Evolutionary conservation across 805 yeast genomes (phyloP), one percentile per base, ranked within the genome.

Genomic region (Pichia rugopelliculosa): DNA sequence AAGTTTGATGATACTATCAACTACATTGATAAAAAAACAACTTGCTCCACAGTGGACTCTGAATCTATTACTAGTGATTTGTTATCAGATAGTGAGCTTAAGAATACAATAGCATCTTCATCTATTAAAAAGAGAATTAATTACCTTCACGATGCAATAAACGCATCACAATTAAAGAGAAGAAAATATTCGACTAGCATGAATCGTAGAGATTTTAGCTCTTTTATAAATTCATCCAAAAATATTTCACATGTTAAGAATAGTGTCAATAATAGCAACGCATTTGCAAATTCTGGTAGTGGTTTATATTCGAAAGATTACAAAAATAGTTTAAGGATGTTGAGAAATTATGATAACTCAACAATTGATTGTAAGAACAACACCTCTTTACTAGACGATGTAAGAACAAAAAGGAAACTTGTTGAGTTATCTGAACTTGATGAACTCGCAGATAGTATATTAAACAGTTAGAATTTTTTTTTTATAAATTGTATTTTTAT

Each of bases 381-480:
- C 7, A 30, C 18, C 2, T 30, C 22, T 11, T 21, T 7, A n/a
- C 36, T 13, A 6, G 36, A 30, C 6, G 26, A 39, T 13, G 38
- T 24, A 10, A 18, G 36, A 12, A 10, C 18, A 2, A 20, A n/a
- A 30, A 27, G 48, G n/a, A 53, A 51, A 42, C 45, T 51, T 38
- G 52, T 50, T 18, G 51, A 49, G 20, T 45, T 59, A 15, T 52
- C 45, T 2, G 56, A 54, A 18, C 55, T 60, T 45, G 48, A 53
- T 27, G 52, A 55, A 22, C 49, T 62, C n/a, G 58, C 65, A 15
- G 63, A 58, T 37, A 56, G 56, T 13, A 46, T 62, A 25, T 42
- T 62, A 23, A 46, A 55, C 25, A 48, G 50, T 13, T 50, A 43
- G 41, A 18, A n/a, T n/a, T 40, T 11, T 17, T 6, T 22, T 39